Conservation (phyloP, 163 green algal genomes). For the Smithsoniella earleae region DNA sequence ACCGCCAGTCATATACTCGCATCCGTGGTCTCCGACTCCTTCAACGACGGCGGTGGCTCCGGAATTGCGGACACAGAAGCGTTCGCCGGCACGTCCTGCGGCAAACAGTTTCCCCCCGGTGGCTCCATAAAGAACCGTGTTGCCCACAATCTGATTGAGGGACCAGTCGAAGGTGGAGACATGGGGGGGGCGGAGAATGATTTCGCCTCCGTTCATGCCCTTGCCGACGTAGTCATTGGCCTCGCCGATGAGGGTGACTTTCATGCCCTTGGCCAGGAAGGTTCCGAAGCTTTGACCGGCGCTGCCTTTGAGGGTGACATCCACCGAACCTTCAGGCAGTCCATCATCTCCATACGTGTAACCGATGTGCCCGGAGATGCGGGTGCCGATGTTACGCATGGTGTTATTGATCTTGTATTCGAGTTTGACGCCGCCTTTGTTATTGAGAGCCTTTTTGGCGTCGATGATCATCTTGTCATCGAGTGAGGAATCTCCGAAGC, state of each 20-base stretch:
- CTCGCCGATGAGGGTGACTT: conserved; percentile 81
- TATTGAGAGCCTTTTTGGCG: conserved; percentile 49
- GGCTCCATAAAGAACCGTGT: conserved; percentile 98
- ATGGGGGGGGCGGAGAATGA: conserved; percentile 69
- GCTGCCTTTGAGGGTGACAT: conserved; percentile 62
- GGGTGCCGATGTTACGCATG: too few relatives aligned
- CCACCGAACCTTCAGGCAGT: conserved; percentile 60
- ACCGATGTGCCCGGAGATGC: conserved; percentile 75
- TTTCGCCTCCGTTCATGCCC: conserved; percentile 95
- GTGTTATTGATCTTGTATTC: conserved; percentile 39
- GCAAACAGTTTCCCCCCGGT: conserved; percentile 91
- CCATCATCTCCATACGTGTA: conserved; percentile 75
- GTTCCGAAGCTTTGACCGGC: conserved; percentile 93
- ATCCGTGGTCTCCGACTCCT: conserved; percentile 73
- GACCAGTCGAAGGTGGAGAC: conserved; percentile 44
- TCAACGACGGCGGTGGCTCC: conserved; percentile 88
- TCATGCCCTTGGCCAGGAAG: conserved; percentile 72
- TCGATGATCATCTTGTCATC: conserved; percentile 83
- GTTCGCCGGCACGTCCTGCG: conserved; percentile 76
- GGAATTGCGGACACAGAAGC: conserved; percentile 88
- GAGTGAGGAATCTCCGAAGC: conserved; percentile 64
- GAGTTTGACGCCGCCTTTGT: conserved; percentile 3
- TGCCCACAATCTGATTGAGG: conserved; percentile 76
- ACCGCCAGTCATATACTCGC: conserved; percentile 95
- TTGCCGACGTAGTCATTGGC: conserved; percentile 99